phyloP scores from a whole-genome alignment of 441 rosid genomes.

The Melastoma candidum region DNA sequence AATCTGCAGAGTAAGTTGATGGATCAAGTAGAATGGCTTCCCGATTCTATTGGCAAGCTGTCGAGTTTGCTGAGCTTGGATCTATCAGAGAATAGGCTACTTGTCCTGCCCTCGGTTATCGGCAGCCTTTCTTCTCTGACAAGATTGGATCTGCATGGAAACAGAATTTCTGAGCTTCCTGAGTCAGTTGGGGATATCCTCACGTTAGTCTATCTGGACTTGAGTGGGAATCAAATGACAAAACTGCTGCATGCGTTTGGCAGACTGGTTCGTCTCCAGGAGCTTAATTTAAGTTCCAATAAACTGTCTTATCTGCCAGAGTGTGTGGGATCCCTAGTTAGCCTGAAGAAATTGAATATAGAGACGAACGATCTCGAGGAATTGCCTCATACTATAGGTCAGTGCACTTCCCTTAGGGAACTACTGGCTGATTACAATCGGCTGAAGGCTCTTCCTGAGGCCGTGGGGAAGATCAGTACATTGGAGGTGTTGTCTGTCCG shows the following conservation, averaged over 20 bases:
- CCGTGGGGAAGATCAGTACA: conserved; percentile 76
- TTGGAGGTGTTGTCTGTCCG: conserved; percentile 72
- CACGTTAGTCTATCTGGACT: conserved; percentile 49
- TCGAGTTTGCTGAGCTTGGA: conserved; percentile 34
- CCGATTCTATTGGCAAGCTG: conserved; percentile 79
- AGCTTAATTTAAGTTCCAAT: conserved; percentile 80
- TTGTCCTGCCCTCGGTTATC: too few species aligned
- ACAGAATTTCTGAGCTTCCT: conserved; percentile 63
- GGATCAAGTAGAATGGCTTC: conserved; percentile 21
- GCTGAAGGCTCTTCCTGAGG: conserved; percentile 95
- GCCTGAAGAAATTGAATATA: conserved; percentile 49
- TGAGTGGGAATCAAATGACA: conserved; percentile 69
- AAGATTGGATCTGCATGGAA: conserved; percentile 70
- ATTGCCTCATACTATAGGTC: conserved; percentile 67
- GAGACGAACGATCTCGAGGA: conserved; percentile 90
- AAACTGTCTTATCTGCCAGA: conserved; percentile 49
- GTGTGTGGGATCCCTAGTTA: conserved; percentile 55
- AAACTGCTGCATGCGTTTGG: conserved; percentile 52
- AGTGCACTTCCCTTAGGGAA: conserved; percentile 58
- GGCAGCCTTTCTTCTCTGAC: conserved; percentile 31
- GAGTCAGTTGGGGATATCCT: conserved; percentile 60
- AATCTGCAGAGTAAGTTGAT: too few species aligned
- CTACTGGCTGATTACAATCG: conserved; percentile 80
- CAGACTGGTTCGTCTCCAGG: conserved; percentile 64
- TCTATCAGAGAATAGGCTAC: conserved; percentile 17